Evolutionary conservation across 2,329 filamentous ascomycete genomes (phyloP).

Genomic region (Beauveria pseudobassiana): DNA sequence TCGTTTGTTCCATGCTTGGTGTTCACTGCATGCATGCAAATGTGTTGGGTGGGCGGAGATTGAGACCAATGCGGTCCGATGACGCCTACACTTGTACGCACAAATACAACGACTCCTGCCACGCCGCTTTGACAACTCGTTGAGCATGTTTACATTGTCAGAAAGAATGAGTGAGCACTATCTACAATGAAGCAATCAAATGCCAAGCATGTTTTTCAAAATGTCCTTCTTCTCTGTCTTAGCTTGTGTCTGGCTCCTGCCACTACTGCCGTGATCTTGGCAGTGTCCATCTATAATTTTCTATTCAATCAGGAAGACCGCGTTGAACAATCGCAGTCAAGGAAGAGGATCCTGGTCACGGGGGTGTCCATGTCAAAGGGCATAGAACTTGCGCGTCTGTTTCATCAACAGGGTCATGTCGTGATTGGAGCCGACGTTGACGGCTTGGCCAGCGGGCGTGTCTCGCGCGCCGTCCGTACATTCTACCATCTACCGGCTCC

Average conservation of each 20-base stretch:
- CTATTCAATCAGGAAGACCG: neutral
- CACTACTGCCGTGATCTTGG: conserved; percentile 34
- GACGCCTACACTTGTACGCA: neutral
- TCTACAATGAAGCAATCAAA: neutral
- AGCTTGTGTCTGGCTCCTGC: conserved; percentile 39
- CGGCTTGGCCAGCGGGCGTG: conserved; percentile 43
- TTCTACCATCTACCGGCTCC: conserved; percentile 43
- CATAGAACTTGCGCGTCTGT: conserved; percentile 55
- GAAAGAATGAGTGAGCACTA: too few species aligned
- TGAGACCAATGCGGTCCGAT: neutral
- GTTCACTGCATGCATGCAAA: neutral
- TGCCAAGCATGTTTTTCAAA: conserved; percentile 17
- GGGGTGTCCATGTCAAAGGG: conserved; percentile 68
- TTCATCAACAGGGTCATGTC: conserved; percentile 57
- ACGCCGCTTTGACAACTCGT: neutral
- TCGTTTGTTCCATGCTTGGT: too few species aligned
- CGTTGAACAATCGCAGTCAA: conserved; percentile 2
- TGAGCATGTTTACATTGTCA: neutral
- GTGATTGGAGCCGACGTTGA: conserved; percentile 66
- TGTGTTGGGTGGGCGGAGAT: neutral
- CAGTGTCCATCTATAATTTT: conserved; percentile 17
- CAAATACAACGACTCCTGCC: neutral
- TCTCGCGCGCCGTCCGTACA: conserved; percentile 46
- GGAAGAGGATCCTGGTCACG: conserved; percentile 56
- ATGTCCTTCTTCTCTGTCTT: conserved; percentile 19